These are phyloP conservation scores for Melanomma pulvis-pyrius DNA, from an alignment of 495 filamentous ascomycete species.

Conservation along the genomic window DNA sequence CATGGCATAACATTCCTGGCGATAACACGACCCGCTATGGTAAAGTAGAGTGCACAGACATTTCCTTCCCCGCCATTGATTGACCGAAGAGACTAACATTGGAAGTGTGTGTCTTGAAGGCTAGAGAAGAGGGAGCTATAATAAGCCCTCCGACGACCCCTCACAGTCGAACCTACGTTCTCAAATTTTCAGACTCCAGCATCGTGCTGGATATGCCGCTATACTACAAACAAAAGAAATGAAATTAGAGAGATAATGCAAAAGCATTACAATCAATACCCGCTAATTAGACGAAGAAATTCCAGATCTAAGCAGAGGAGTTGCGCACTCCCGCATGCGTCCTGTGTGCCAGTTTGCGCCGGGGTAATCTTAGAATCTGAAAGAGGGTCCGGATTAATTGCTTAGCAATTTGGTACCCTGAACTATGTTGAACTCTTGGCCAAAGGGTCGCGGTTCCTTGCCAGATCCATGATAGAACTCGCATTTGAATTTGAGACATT, in stretches of 20 bases:
- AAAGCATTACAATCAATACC: background rate
- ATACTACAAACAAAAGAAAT: conserved; percentile 5
- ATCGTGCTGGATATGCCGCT: background rate
- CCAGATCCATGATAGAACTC: conserved; percentile 48
- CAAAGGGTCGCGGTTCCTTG: conserved; percentile 32
- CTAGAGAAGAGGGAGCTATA: background rate
- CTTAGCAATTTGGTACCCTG: background rate
- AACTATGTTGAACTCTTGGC: conserved; percentile 22
- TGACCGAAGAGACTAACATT: background rate
- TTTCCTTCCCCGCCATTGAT: background rate
- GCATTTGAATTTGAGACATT: conserved; percentile 53
- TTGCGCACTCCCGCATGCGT: background rate
- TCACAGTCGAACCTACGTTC: background rate
- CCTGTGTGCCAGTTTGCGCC: background rate
- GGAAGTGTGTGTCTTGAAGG: background rate
- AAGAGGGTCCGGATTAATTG: background rate
- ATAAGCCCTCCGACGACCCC: background rate
- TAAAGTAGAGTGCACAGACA: too few relatives aligned
- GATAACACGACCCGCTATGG: too few relatives aligned
- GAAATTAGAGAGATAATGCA: background rate
- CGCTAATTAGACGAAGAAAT: background rate
- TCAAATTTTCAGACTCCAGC: too few relatives aligned
- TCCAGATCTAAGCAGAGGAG: background rate
- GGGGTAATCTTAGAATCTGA: background rate
- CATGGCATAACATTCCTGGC: too few relatives aligned